Percentiles rank a stretch among this genome's conserved stretches.
Conservation (phyloP, 768 basidiomycete genomes). For the Termitomyces sp. region DNA sequence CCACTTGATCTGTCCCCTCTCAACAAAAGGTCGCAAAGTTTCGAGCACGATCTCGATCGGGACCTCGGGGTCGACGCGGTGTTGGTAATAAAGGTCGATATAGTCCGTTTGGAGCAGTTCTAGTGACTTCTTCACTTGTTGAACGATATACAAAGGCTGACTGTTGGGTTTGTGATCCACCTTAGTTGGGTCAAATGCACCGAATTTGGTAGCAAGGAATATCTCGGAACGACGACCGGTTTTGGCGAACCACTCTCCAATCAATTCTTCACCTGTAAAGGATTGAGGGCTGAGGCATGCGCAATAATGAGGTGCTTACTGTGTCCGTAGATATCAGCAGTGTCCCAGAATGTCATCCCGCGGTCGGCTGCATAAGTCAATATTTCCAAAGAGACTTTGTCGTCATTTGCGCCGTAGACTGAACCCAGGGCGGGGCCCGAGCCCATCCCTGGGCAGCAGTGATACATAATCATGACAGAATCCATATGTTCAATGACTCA, state of each 20-base stretch:
- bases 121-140: constrained; percentile 34
- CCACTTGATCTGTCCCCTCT: constrained; percentile 29
- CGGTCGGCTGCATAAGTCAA: constrained; percentile 19
- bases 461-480: not conserved
- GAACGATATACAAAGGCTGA: constrained; percentile 26
- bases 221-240: constrained; percentile 48
- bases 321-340: constrained; percentile 39
- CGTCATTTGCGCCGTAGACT: constrained; percentile 28
- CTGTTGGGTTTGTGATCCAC: constrained; percentile 20
- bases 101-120: constrained; percentile 33
- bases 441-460: not conserved
- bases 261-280: constrained; percentile 6
- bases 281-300: not conserved
- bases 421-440: not conserved
- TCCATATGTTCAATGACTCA: not conserved
- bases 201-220: constrained; percentile 57
- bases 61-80: constrained; percentile 33
- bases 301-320: constrained; percentile 15
- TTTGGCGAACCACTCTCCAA: constrained; percentile 35
- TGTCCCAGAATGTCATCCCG: constrained; percentile 41
- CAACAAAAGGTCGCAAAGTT: constrained; percentile 6
- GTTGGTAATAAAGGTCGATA: constrained; percentile 45
- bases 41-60: constrained; percentile 40
- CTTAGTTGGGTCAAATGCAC: constrained; percentile 4
- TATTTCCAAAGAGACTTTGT: constrained; percentile 12